Evolutionary conservation across 225 moss, liverwort and hornwort species (phyloP), one percentile per base, ranked within the genome.

Genomic region (Physcomitrellopsis africana): DNA sequence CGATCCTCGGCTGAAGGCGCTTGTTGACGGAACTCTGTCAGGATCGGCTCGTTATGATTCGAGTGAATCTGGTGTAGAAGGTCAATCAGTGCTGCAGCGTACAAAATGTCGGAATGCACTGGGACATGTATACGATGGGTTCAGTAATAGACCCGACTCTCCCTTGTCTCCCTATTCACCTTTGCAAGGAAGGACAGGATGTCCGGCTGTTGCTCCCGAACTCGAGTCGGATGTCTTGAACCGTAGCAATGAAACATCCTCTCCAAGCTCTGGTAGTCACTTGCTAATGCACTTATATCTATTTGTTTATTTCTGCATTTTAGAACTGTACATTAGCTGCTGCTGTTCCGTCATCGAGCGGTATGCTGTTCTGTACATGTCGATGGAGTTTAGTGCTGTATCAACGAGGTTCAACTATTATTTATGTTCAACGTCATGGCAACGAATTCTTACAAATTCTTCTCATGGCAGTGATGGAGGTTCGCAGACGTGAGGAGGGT

Each of bases 1-100:
- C 63, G 97, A 99, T 81, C 93, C 94, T 67, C 91, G 94, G 2
- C 72, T 99, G 79, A 99, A 93, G 87, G 80, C 90, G 7, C 78
- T 99, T 11, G 94, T 91, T 67, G 94, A 89, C 76, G 93, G 97
- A 20, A 86, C 92, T 32, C 71, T 89, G 7, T 77, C 66, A 0
- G 89, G 85, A 51, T 67, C 91, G 42, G 77, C 54, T 27, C 86
- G 83, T 48, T 91, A 86, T 64, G 87, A 89, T 8, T 65, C 74
- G 4, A 14, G 49, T 11, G 81, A 81, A 29, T 71, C 64, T 23
- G 37, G 74, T 12, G 69, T 81, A 48, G 89, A 91, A 16, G 81
- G 77, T 1, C 89, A 87, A 67, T 71, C 85, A 68, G 74, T 81
- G 52, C 23, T 75, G 69, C 81, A 81, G 59, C 70, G 24, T 13